Evolutionary conservation across 306 rosid species (phyloP), one percentile per base, ranked within the genome.

Genomic region (Malus asiatica): DNA sequence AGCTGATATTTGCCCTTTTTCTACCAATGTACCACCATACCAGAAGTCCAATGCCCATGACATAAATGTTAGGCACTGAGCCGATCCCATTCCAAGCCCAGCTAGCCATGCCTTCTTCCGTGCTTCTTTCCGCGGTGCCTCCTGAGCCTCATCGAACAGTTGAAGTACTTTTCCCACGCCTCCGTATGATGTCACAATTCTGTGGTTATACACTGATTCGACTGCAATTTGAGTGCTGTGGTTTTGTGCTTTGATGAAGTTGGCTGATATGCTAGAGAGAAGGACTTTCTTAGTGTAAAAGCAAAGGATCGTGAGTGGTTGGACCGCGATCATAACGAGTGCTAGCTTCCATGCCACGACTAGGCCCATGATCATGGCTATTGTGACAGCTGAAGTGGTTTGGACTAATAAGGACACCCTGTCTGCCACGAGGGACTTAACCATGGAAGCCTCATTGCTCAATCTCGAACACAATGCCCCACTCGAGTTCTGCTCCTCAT

Each of bases 11-110:
- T 90, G 84, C 14, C 97, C 84, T 66, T 77, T 87, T 66, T 88
- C 42, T 25, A 95, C 97, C 45, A 95, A 81, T 29, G 70, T 84
- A 5, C 99, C 99, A n/a, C 99, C 99, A 77, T 76, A 95, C 99
- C 99, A 95, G 77, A 95, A 95, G 82, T 92, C 99, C 83, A 92
- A 73, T 79, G 97, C 97, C 99, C 99, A 95, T 38, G 97, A 80
- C 99, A 89, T 85, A 83, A 92, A 95, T 10, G 97, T 92, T 57
- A 95, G 76, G 88, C 99, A 92, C 83, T 83, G 99, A 75, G 99
- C 99, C 14, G 97, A 92, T 6, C 97, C 99, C 92, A 95, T 92
- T 18, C 99, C 99, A 44, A 92, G 80, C 46, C 99, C 99, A 0
- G 97, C 99, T 23, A 88, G 79, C 97, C 99, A 92, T 8, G 99